Evolutionary conservation across 108 stramenopile genomes (phyloP), one percentile per base, ranked within the genome.

Genomic region (Cylindrotheca closterium): DNA sequence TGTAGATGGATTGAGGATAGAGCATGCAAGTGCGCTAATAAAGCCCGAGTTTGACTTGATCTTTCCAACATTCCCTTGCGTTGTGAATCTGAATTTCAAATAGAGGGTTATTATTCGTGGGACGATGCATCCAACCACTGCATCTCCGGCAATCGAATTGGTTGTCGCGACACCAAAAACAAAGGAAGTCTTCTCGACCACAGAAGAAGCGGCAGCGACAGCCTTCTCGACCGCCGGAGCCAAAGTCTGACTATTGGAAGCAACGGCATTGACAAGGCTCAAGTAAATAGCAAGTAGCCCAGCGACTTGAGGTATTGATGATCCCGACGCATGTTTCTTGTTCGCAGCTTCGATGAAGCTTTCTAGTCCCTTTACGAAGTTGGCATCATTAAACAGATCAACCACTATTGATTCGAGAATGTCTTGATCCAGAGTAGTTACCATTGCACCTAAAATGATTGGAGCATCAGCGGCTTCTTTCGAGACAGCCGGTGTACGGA

Each of bases 261-360:
- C 79, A 26, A 46, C 50, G 19, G 54, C 52, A 53, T 75, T 47
- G n/a, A 84, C 19, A 1, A 86, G 52, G 12, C 75, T 42, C 32
- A 93, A 49, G 58, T 86, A 86, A 0, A 84, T 32, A 7, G 86
- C 80, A 50, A 89, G 34, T 0, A 83, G 30, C 18, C 88, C 91
- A 51, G 89, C 91, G 4, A 82, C 74, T 48, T 80, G 85, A 23
- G 86, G 65, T n/a, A 85, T 72, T 21, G 75, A 48, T 0, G 86
- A 77, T 0, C 83, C 71, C 0, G 81, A 65, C 19, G 68, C 60
- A 59, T 87, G 80, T 58, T 86, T 92, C 61, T 85, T 89, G 51
- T 64, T 68, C 0, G 83, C 78, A 10, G 68, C 60, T 37, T 88
- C 88, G 29, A 93, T 59, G 2, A 88, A 65, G 3, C 63, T 45